Percentiles rank a stretch among this genome's conserved stretches.
Evolutionary conservation across 176 grass and related monocot species (phyloP).

Genomic region (Zea luxurians): DNA sequence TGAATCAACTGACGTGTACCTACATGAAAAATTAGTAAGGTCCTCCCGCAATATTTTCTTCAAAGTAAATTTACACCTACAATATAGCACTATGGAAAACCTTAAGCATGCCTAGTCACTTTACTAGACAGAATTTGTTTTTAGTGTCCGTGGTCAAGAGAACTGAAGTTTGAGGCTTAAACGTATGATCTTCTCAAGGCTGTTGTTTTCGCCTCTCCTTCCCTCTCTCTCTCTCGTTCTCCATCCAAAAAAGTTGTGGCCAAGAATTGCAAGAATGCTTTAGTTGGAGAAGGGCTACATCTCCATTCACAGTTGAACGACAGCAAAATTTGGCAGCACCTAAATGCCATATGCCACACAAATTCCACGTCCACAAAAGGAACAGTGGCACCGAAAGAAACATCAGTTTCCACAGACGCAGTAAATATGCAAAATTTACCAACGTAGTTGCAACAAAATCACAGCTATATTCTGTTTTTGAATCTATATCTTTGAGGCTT

Average conservation of each 20-base stretch:
- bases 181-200: background rate
- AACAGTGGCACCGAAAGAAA: conserved; percentile 1
- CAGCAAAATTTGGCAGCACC: conserved; percentile 13
- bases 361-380: conserved; percentile 16
- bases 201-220: background rate
- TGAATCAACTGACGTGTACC: background rate
- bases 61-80: background rate
- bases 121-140: background rate
- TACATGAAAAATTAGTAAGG: background rate
- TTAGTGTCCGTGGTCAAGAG: background rate
- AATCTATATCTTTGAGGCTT: background rate
- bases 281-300: background rate
- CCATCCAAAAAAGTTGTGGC: background rate
- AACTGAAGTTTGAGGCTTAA: background rate
- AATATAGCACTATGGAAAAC: background rate
- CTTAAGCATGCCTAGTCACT: background rate
- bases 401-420: conserved; percentile 32
- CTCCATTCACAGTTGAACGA: background rate
- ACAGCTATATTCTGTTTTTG: conserved; percentile 8
- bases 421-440: background rate
- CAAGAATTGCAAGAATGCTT: conserved; percentile 9
- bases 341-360: conserved; percentile 6
- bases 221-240: background rate
- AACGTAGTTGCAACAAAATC: background rate
- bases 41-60: background rate